Base-by-base conservation (phyloP, 1,284 basidiomycete species). In the Cystobasidium pallidum region DNA sequence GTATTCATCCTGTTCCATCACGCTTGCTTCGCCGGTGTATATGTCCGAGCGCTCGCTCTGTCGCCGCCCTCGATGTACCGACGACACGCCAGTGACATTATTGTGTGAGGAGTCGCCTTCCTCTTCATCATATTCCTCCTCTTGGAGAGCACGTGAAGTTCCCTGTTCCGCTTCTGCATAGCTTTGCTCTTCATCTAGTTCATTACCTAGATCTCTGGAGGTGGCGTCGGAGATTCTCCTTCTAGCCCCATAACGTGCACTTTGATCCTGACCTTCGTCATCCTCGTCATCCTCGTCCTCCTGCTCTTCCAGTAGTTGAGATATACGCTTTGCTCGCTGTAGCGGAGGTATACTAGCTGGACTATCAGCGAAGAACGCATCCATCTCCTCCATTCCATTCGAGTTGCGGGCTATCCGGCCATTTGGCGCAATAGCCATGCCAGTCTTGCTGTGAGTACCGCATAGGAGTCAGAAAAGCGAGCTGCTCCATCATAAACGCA, bases 1-100 rank as follows among this genome's bases (percentile, higher is more conserved):
- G 67, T 85, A 84, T 32, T 86, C 87, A 30, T 90, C 75, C 36
- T 88, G 87, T 62, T 75, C 75, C 26, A 75, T 72, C 87, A 80
- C 76, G 77, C 80, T 61, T 75, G 80, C 32, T 80, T 79, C 54
- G 81, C 82, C 73, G 81, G 83, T 78, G 78, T 65, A 68, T 2
- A 63, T 67, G 52, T 62, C 59, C 62, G 73, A 76, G 28, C 79
- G 52, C 51, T 78, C 75, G 41, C 82, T 78, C 82, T 85, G 55
- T 72, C 73, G 81, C 82, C 86, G 74, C 30, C 58, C 39, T n/a
- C 58, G 15, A 26, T 61, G 58, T 1, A 61, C 58, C 4, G 58
- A 36, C 13, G 58, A 61, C 21, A 47, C 43, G 19, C 47, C 58
- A n/a, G 84, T 83, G 66, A 83, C 83, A 80, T 90, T 87, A 21